Conservation (phyloP, 2,329 filamentous ascomycete genomes). For the Teratosphaeria viscida region DNA sequence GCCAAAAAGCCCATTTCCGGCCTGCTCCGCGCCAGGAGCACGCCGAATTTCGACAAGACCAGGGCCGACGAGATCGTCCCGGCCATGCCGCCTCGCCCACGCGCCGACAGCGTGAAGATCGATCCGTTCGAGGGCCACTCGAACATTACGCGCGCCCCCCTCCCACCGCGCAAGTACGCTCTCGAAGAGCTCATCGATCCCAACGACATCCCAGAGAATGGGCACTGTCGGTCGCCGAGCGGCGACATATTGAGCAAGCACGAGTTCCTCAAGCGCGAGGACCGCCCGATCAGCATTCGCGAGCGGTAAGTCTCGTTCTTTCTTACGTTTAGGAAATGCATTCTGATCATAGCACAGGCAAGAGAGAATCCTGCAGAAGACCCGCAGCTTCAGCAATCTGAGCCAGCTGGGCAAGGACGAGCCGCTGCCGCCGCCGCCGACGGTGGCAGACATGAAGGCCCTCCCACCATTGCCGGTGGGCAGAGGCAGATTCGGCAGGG, state of each 20-base stretch:
- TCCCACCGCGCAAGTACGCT: conserved; percentile 11
- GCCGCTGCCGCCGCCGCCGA: not conserved
- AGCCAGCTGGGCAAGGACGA: not conserved
- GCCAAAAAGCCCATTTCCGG: not conserved
- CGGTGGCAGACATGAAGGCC: not conserved
- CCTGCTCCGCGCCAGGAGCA: not conserved
- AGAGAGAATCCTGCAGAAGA: conserved; percentile 19
- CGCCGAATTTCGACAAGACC: not conserved
- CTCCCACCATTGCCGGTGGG: not conserved
- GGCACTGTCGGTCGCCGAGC: conserved; percentile 20
- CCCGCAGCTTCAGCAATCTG: conserved; percentile 1
- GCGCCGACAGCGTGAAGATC: not conserved
- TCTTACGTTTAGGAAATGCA: not conserved
- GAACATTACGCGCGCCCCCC: conserved; percentile 14
- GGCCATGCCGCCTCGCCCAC: not conserved
- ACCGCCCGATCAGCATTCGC: conserved; percentile 24
- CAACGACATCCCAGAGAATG: conserved; percentile 9
- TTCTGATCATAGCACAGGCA: conserved; percentile 10
- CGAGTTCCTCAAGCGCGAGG: conserved; percentile 15
- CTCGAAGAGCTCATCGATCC: conserved; percentile 22
- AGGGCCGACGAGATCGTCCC: not conserved
- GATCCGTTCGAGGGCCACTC: conserved; percentile 10
- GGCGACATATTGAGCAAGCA: conserved; percentile 20
- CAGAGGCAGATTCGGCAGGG: not conserved
- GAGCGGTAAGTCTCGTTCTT: conserved; percentile 15